Evolutionary conservation across 805 yeast species (phyloP), one percentile per base, ranked within the genome.

Genomic region (Starmerella geochares): DNA sequence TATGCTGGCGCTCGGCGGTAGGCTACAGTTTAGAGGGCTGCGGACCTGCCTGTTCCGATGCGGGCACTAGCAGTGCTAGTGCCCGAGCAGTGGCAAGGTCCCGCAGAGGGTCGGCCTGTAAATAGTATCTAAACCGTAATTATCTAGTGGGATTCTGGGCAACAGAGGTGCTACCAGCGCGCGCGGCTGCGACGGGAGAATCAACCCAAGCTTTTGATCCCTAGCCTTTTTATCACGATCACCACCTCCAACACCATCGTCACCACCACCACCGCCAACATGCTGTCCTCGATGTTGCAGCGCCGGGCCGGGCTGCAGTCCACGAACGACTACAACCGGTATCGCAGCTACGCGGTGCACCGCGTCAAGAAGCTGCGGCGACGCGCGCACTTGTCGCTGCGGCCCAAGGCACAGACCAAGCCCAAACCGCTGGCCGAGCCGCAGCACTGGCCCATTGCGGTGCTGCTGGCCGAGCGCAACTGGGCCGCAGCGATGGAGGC

Each of bases 381-480:
- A 9, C 77, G 76, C 29, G 71, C 83, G 49, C 71, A 72, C 48
- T 68, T 88, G 52, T 76, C 80, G 49, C 77, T 80, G 25, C 76
- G 73, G 60, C 83, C 85, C 62, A 77, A 92, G 21, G 80, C 76
- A 62, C 41, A 29, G 29, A 44, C 52, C 38, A 70, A 75, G 56
- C 71, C 71, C 4, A 65, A 75, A 31, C 65, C 67, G 27, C 71
- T 83, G 24, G 44, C n/a, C 14, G 59, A 66, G 0, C 63, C 65
- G 11, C 68, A 73, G 53, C 77, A 68, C 60, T 90, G 81, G 29
- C 70, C 73, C 35, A 66, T 86, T 23, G 64, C 78, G n/a, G 67
- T 87, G 21, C 69, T 78, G 50, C 43, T 29, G 14, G 79, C 83
- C 1, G 97, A 92, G 65, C 75, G 95, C 61, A 84, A 86, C 57